Evolutionary conservation across 371 early-diverging fungal genomes (phyloP).

Genomic region (Circinella minor): DNA sequence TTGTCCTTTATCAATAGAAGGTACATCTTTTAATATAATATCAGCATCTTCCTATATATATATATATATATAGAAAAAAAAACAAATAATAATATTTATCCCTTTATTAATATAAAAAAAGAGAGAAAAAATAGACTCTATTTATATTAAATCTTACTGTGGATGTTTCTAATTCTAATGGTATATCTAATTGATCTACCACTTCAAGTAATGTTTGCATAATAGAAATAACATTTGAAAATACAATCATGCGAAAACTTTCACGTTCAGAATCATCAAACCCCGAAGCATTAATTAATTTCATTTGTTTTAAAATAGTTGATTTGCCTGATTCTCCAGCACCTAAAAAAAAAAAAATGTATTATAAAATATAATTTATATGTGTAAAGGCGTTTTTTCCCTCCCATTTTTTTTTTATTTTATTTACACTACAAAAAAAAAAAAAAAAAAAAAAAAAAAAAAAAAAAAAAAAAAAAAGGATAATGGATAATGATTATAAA

Average conservation of each 20-base stretch:
- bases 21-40: slow-evolving; percentile 32
- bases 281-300: slow-evolving; percentile 88
- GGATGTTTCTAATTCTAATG: slow-evolving; percentile 29
- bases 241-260: slow-evolving; percentile 83
- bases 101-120: neutral
- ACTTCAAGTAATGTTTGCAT: slow-evolving; percentile 87
- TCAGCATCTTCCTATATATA: slow-evolving; percentile 3
- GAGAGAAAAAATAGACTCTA: neutral
- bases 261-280: slow-evolving; percentile 82
- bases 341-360: no score
- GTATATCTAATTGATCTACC: slow-evolving; percentile 73
- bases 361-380: no score
- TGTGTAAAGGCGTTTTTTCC: no score
- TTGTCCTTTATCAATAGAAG: slow-evolving; percentile 53
- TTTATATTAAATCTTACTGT: slow-evolving; percentile 43
- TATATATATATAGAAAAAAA: neutral
- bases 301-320: slow-evolving; percentile 95
- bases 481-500: neutral
- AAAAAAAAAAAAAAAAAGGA: no score
- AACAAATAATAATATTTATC: neutral
- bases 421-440: neutral
- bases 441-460: neutral
- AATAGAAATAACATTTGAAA: slow-evolving; percentile 82
- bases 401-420: no score
- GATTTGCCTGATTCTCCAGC: slow-evolving; percentile 96